Evolutionary conservation across 202 grass and related monocot genomes (phyloP), one percentile per base, ranked within the genome.

Genomic region (Miscanthus sacchariflorus): DNA sequence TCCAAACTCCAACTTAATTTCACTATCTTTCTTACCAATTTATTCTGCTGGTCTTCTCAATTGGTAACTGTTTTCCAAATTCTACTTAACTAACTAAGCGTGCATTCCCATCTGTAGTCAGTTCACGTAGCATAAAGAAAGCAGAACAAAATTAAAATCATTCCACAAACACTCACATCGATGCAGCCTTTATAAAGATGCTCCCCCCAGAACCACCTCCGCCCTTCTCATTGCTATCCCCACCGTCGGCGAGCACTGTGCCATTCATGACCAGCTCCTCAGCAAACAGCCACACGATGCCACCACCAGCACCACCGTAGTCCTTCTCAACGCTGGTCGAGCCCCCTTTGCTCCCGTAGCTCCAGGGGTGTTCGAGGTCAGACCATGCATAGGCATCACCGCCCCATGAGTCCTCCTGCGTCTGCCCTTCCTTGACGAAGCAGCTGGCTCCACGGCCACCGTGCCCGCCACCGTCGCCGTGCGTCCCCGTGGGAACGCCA

Each of bases 351-450:
- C 97, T 99, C 24, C 97, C 97, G n/a, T 94, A 97, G 79, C 90
- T 99, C 49, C 89, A 95, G n/a, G 97, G 97, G 45, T 79, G 59
- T 64, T 92, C 70, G 7, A 99, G 91, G 46, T 91, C 83, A 2
- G 88, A 90, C 97, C 97, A 99, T 1, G 95, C 91, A 43, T 99
- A 99, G 4, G 97, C 89, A 64, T 97, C 97, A 8, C 97, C 97
- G 12, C 97, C 97, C 97, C 97, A 99, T 0, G 94, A 99, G 79
- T 99, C 97, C 89, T 99, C 97, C 86, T 99, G 97, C 0, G 92
- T 95, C 91, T 96, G 92, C 61, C 94, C 97, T 2, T 99, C 91
- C 90, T 82, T 95, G 56, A 99, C 88, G 19, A 87, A 92, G 86
- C 97, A 99, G 86, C 97, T 99, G 38, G 97, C 97, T 0, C 97